Evolutionary conservation across 1,284 basidiomycete genomes (phyloP).

Genomic region (Pseudozyma sp.): DNA sequence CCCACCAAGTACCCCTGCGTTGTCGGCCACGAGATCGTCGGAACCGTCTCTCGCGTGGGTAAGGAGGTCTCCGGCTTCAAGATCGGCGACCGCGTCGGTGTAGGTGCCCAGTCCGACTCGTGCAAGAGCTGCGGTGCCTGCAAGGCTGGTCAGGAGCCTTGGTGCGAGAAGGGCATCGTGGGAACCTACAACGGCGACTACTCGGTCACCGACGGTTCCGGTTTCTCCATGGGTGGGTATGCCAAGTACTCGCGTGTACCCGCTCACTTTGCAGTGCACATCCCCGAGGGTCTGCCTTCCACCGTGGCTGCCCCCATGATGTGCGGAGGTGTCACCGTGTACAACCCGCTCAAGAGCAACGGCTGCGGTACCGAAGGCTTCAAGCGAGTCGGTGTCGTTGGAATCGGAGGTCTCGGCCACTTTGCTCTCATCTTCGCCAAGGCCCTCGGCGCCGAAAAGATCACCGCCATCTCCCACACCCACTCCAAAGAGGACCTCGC

Average conservation of each 20-base stretch:
- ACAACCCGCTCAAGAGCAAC: slow-evolving; percentile 62
- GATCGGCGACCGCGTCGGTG: slow-evolving; percentile 75
- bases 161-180: slow-evolving; percentile 44
- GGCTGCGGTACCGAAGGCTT: slow-evolving; percentile 52
- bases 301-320: slow-evolving; percentile 62
- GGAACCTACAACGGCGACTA: slow-evolving; percentile 71
- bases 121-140: slow-evolving; percentile 74
- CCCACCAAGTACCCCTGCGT: slow-evolving; percentile 52
- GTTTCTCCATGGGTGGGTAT: slow-evolving; percentile 56
- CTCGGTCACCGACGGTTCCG: slow-evolving; percentile 69
- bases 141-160: slow-evolving; percentile 67
- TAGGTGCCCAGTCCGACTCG: slow-evolving; percentile 74
- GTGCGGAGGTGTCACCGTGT: slow-evolving; percentile 66
- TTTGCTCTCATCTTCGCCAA: slow-evolving; percentile 62
- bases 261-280: slow-evolving; percentile 63
- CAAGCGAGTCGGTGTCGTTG: slow-evolving; percentile 61
- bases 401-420: slow-evolving; percentile 62
- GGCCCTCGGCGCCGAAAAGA: slow-evolving; percentile 56
- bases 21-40: slow-evolving; percentile 75
- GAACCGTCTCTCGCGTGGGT: slow-evolving; percentile 70
- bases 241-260: slow-evolving; percentile 58
- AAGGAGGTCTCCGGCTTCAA: slow-evolving; percentile 73
- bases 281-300: slow-evolving; percentile 60
- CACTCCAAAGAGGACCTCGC: slow-evolving; percentile 55
- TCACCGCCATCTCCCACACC: slow-evolving; percentile 59